Percentiles rank a stretch among this genome's conserved stretches.
These are phyloP conservation scores for Hypoxylon cercidicola DNA, from an alignment of 495 filamentous ascomycete species.

Conservation along the genomic window DNA sequence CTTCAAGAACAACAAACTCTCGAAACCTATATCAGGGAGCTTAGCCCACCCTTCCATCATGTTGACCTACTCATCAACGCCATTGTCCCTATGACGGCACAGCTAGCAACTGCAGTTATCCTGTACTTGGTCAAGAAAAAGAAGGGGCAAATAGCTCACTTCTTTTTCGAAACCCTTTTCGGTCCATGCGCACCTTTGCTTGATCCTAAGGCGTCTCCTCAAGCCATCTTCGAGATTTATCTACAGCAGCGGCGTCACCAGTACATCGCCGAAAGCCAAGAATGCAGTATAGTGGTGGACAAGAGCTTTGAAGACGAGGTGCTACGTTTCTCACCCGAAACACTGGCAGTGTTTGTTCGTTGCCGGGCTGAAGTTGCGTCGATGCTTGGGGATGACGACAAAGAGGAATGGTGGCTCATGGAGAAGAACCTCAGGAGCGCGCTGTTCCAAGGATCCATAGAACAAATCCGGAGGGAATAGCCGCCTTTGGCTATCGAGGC, in stretches of 20 bases:
- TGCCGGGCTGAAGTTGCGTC: background rate
- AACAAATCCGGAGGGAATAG: too few species aligned
- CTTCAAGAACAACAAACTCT: conserved; percentile 7
- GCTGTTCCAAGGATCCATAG: too few species aligned
- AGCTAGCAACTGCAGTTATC: conserved; percentile 2
- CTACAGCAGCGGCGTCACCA: background rate
- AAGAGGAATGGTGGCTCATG: conserved; percentile 4
- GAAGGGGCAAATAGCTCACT: background rate
- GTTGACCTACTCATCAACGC: background rate
- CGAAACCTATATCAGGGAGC: background rate
- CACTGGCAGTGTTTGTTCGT: background rate
- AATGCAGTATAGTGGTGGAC: too few species aligned
- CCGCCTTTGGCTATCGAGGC: too few species aligned
- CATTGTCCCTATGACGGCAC: background rate
- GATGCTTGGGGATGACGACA: background rate
- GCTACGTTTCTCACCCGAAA: background rate
- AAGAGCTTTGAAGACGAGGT: background rate
- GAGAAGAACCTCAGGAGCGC: background rate
- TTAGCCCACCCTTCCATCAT: background rate
- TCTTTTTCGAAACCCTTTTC: conserved; percentile 6
- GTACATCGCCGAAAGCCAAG: too few species aligned
- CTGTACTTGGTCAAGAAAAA: background rate
- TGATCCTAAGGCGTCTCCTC: background rate
- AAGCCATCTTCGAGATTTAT: background rate
- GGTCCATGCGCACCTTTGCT: conserved; percentile 2